A percentile compares a stretch with the other conserved stretches of the same genome.
Evolutionary conservation across 345 rosid species (phyloP).

Genomic region (Eucalyptus leucophloia): DNA sequence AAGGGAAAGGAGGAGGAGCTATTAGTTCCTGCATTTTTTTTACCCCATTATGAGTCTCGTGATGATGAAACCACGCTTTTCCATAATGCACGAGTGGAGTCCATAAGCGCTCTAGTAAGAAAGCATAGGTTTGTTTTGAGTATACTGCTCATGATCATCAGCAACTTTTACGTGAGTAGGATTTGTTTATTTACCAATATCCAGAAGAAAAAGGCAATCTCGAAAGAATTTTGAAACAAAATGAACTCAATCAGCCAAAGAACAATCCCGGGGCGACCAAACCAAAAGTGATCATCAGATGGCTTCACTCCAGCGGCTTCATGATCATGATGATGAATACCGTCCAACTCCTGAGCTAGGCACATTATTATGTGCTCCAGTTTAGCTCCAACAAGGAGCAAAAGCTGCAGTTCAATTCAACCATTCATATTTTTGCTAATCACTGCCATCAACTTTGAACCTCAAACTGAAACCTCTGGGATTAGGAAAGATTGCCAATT

Average conservation of each 20-base stretch:
- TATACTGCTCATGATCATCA: background rate
- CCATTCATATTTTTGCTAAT: background rate
- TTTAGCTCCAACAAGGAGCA: slow-evolving; percentile 76
- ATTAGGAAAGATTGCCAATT: background rate
- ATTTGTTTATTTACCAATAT: slow-evolving; percentile 34
- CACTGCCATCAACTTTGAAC: background rate
- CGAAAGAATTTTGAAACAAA: slow-evolving; percentile 78
- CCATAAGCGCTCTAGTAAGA: slow-evolving; percentile 52
- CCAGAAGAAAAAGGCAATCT: slow-evolving; percentile 88
- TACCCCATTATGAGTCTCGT: slow-evolving; percentile 82
- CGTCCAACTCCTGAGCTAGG: slow-evolving; percentile 32
- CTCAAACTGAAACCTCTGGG: background rate
- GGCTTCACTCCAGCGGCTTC: slow-evolving; percentile 45
- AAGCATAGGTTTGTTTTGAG: background rate
- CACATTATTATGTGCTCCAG: slow-evolving; percentile 53
- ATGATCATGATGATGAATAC: background rate
- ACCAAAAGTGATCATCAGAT: slow-evolving; percentile 78
- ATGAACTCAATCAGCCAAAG: slow-evolving; percentile 70
- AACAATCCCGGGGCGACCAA: slow-evolving; percentile 28
- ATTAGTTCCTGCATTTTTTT: background rate
- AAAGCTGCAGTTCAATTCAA: slow-evolving; percentile 26
- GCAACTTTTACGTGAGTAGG: background rate
- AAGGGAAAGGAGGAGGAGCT: background rate
- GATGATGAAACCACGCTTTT: slow-evolving; percentile 40
- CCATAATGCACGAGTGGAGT: slow-evolving; percentile 78